Evolutionary conservation across 345 rosid genomes (phyloP).

Genomic region (Euphorbia tirucalli): DNA sequence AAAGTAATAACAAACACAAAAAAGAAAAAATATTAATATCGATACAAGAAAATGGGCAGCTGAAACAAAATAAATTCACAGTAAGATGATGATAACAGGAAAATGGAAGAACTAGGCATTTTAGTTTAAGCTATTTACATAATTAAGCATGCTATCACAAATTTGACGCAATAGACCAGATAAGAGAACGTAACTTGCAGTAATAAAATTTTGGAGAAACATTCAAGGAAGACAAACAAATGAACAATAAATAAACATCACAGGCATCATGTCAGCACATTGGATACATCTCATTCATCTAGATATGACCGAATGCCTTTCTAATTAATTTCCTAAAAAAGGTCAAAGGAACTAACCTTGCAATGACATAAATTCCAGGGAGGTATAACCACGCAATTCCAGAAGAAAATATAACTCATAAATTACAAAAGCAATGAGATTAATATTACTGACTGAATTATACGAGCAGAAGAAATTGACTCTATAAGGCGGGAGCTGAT

Average conservation of each 20-base stretch:
- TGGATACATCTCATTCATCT: neutral
- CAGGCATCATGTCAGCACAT: neutral
- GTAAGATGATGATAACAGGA: neutral
- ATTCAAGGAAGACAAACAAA: neutral
- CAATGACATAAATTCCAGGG: neutral
- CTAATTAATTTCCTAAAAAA: neutral
- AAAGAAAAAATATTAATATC: neutral
- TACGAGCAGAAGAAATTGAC: neutral
- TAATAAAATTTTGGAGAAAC: neutral
- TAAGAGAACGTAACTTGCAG: neutral
- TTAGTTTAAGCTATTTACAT: neutral
- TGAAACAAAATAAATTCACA: neutral
- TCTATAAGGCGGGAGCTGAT: neutral
- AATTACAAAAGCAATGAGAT: neutral
- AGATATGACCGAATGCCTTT: neutral
- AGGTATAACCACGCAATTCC: neutral
- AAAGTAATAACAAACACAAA: constrained; percentile 28
- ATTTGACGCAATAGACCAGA: neutral
- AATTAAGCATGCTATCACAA: neutral
- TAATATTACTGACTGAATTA: neutral
- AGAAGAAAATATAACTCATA: neutral
- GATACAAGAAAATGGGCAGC: constrained; percentile 1
- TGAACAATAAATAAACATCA: neutral
- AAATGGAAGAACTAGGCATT: neutral
- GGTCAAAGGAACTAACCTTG: neutral